These are phyloP conservation scores for Gastrodia elata DNA, from an alignment of 106 monocot genomes.

Conservation along the genomic window DNA sequence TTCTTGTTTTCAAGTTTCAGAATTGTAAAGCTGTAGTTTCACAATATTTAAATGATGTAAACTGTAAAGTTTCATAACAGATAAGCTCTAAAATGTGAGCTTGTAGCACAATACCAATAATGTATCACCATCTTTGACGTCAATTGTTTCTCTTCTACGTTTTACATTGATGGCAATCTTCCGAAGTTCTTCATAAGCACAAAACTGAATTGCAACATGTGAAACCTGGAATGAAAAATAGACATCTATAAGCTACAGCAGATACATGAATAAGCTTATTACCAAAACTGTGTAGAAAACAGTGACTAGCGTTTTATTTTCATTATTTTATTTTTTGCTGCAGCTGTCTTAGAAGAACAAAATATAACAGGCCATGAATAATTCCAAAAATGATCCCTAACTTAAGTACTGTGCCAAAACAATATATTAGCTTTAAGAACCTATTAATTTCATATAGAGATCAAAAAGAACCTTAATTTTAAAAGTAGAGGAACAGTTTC, in stretches of 20 bases:
- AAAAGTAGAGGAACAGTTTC: too few relatives aligned
- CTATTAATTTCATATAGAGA: too few relatives aligned
- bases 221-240: slow-evolving; percentile 51
- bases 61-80: too few relatives aligned
- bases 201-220: slow-evolving; percentile 96
- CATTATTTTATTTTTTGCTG: not conserved
- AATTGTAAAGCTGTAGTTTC: not conserved
- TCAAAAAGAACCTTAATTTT: too few relatives aligned
- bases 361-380: not conserved
- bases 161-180: slow-evolving; percentile 38
- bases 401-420: too few relatives aligned
- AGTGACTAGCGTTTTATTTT: too few relatives aligned
- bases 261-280: not conserved
- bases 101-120: slow-evolving; percentile 37
- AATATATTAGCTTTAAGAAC: too few relatives aligned
- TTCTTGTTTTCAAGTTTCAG: not conserved
- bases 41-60: too few relatives aligned
- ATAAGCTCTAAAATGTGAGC: not conserved
- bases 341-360: not conserved
- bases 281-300: not conserved
- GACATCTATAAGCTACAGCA: not conserved
- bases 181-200: slow-evolving; percentile 86
- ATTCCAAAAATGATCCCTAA: not conserved
- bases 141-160: slow-evolving; percentile 25
- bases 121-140: slow-evolving; percentile 19